These are phyloP conservation scores for Arthrobotrys sinensis DNA, from an alignment of 2,329 filamentous ascomycete species.

Conservation along the genomic window DNA sequence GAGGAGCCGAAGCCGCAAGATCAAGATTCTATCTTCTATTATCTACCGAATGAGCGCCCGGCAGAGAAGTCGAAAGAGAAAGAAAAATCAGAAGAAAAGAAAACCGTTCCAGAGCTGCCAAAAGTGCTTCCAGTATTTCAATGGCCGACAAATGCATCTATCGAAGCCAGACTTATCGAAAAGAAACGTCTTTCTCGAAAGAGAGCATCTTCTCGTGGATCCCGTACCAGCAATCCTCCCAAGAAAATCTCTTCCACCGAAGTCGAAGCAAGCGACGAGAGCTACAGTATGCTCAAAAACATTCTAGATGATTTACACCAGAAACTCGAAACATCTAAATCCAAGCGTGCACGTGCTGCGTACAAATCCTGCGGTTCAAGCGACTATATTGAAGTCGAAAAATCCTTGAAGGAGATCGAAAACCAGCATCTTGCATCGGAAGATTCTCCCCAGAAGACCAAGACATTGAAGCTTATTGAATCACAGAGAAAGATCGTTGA, in stretches of 20 bases:
- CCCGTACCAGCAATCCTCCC: not conserved
- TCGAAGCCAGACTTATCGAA: conserved; percentile 19
- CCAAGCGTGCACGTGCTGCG: not conserved
- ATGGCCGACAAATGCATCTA: conserved; percentile 37
- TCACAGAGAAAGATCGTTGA: conserved; percentile 9
- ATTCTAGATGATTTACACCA: conserved; percentile 40
- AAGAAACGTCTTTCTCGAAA: conserved; percentile 8
- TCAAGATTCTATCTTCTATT: conserved; percentile 30
- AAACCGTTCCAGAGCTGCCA: conserved; percentile 10
- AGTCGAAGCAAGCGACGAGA: conserved; percentile 37
- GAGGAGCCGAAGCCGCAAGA: not conserved
- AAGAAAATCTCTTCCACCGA: not conserved
- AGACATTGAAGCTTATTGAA: not conserved
- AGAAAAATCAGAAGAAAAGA: not conserved
- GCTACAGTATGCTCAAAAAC: conserved; percentile 20
- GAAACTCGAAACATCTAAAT: not conserved
- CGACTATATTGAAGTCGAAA: conserved; percentile 24
- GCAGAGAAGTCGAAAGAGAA: conserved; percentile 24
- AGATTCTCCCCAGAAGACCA: conserved; percentile 7
- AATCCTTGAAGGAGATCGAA: conserved; percentile 20
- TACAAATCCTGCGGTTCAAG: conserved; percentile 19
- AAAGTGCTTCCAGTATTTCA: conserved; percentile 47
- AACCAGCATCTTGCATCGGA: not conserved
- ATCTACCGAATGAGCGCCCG: conserved; percentile 22
- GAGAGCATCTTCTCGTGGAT: not conserved